These are phyloP conservation scores for Neofusicoccum laricinum DNA, from an alignment of 2,329 filamentous ascomycete genomes.

Conservation along the genomic window DNA sequence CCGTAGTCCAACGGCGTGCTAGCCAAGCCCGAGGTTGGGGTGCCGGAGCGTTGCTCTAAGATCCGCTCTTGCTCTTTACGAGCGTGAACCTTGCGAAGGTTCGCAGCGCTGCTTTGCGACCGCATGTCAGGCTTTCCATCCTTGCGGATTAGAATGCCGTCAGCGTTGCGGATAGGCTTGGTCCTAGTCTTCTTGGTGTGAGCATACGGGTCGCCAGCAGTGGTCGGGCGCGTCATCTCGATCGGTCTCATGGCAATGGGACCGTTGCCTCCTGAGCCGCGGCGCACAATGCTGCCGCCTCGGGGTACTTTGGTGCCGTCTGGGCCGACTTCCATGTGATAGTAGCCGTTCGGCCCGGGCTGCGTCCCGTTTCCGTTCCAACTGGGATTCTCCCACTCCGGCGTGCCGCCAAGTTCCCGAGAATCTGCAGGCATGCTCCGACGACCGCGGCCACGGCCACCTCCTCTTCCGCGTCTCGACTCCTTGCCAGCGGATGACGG, in stretches of 20 bases:
- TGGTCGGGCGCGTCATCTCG: slow-evolving; percentile 22
- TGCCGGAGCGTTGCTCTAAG: slow-evolving; percentile 17
- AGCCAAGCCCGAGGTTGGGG: slow-evolving; percentile 21
- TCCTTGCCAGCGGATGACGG: slow-evolving; percentile 16
- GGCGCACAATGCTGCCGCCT: slow-evolving; percentile 27
- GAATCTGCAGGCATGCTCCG: slow-evolving; percentile 31
- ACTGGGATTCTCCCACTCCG: slow-evolving; percentile 42
- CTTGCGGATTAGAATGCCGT: slow-evolving; percentile 51
- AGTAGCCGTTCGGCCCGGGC: slow-evolving; percentile 35
- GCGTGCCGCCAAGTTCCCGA: slow-evolving; percentile 29
- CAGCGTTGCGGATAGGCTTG: slow-evolving; percentile 49
- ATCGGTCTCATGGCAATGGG: slow-evolving; percentile 16
- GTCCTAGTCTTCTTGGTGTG: slow-evolving; percentile 49
- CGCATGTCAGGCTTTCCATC: slow-evolving; percentile 52
- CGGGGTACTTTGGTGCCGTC: slow-evolving; percentile 23
- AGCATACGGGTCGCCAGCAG: slow-evolving; percentile 34
- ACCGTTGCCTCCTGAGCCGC: slow-evolving; percentile 31
- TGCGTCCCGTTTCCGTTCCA: slow-evolving; percentile 38
- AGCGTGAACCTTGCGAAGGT: slow-evolving; percentile 50
- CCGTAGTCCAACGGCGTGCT: slow-evolving; percentile 19
- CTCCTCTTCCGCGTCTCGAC: slow-evolving; percentile 22
- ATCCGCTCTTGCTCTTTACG: slow-evolving; percentile 39
- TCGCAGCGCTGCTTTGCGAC: slow-evolving; percentile 51
- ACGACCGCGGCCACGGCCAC: slow-evolving; percentile 39
- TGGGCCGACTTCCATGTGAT: slow-evolving; percentile 25